A percentile compares a stretch with the other conserved stretches of the same genome.
Evolutionary conservation across 768 basidiomycete species (phyloP).

Genomic region (Suillus occidentalis): DNA sequence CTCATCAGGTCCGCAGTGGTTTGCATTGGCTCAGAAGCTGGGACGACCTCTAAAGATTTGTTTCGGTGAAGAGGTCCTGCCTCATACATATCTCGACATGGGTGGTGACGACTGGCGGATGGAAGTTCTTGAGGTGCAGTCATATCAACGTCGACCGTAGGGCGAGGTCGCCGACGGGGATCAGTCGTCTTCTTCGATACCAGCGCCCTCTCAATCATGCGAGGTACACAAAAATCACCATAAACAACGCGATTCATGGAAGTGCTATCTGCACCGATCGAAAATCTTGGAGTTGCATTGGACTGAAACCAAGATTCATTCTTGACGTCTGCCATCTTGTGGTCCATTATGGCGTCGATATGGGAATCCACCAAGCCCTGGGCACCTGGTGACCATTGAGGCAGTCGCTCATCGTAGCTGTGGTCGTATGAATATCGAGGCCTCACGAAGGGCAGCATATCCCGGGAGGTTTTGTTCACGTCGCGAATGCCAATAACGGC

Average conservation of each 20-base stretch:
- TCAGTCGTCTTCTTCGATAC: neutral
- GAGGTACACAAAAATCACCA: neutral
- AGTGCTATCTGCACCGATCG: neutral
- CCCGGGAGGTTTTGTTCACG: neutral
- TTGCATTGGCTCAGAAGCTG: neutral
- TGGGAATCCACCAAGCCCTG: neutral
- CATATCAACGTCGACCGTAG: neutral
- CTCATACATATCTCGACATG: neutral
- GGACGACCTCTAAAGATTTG: neutral
- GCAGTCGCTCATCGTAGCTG: neutral
- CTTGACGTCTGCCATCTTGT: neutral
- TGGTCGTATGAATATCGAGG: neutral
- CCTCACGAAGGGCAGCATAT: neutral
- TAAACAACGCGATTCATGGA: neutral
- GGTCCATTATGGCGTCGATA: neutral
- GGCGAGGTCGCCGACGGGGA: neutral
- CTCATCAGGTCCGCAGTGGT: neutral
- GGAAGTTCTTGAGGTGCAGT: neutral
- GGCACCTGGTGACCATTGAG: neutral
- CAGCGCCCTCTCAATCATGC: neutral
- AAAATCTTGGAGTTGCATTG: neutral
- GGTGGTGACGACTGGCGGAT: neutral
- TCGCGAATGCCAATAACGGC: neutral
- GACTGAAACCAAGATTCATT: neutral
- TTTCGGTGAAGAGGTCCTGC: neutral